phyloP scores from a whole-genome alignment of 495 filamentous ascomycete species.

The Tricharina praecox region DNA sequence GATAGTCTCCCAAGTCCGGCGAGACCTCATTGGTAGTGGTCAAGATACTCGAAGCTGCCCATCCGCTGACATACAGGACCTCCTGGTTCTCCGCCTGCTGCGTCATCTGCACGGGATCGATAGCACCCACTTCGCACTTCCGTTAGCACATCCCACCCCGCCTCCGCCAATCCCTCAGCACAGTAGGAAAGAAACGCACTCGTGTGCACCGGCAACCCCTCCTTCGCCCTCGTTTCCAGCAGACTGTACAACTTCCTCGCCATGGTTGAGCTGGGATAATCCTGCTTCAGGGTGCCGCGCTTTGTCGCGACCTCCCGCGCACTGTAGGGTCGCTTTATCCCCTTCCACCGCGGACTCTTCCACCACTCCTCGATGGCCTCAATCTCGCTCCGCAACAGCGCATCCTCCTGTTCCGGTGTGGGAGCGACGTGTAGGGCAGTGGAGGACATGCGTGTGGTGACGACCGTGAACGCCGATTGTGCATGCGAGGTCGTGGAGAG shows the following conservation, averaged over 20 bases:
- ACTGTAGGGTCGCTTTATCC: constrained; percentile 80
- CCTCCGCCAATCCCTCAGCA: no score
- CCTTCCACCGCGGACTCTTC: constrained; percentile 61
- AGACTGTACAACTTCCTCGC: constrained; percentile 86
- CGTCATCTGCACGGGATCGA: constrained; percentile 97
- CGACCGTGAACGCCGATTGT: constrained; percentile 7
- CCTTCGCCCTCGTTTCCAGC: constrained; percentile 53
- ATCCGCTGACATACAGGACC: constrained; percentile 86
- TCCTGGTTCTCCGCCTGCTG: constrained; percentile 94
- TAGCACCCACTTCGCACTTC: constrained; percentile 62
- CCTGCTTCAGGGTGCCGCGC: constrained; percentile 68
- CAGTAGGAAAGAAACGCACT: constrained; percentile 36
- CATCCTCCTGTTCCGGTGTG: constrained; percentile 50
- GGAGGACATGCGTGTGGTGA: constrained; percentile 15
- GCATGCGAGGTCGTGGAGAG: constrained; percentile 3
- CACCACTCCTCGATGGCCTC: constrained; percentile 77
- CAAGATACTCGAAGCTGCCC: constrained; percentile 86
- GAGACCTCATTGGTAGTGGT: constrained; percentile 94
- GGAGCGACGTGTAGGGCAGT: constrained; percentile 12
- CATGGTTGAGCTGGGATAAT: constrained; percentile 81
- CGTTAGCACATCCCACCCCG: constrained; percentile 1
- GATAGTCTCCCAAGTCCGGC: constrained; percentile 93
- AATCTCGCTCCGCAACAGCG: constrained; percentile 60
- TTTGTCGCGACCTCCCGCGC: constrained; percentile 85
- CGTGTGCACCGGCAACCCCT: constrained; percentile 77